Base-by-base conservation (phyloP, 2,329 filamentous ascomycete species). In the Epichloe gansuensis region DNA sequence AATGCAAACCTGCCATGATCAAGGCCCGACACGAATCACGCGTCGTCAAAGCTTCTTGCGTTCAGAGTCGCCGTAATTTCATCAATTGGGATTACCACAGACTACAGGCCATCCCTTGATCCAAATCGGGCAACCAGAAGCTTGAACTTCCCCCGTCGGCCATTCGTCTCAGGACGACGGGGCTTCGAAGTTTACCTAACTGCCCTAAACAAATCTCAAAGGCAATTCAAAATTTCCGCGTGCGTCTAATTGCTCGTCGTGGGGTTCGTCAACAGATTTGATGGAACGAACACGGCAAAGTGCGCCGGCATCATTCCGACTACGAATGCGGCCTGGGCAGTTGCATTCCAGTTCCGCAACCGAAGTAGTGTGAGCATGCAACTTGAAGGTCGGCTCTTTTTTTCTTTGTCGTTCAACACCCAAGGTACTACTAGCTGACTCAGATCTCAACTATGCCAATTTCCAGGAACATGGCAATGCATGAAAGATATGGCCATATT, bases 291-390 rank as follows among this genome's bases (percentile, higher is more conserved):
- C 25, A 21, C 47, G 36, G 47, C 21, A 15, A 40, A 41, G 38
- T 6, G 38, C 36, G 25, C 38, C 23, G n/a, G n/a, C 38, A 31
- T n/a, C 47, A 49, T 41, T 49, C 36, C 47, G 15, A n/a, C 23
- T 27, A 9, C 36, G 35, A 25, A 49, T 36, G 36, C 47, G 36
- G 12, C 13, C 21, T 13, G 23, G 27, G 13, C 13, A n/a, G 17
- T 40, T 36, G 36, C 47, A 49, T 49, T 49, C 47, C 47, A 49
- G 47, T 41, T 23, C 15, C n/a, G n/a, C 43, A 15, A 17, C 43
- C 23, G 13, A 34, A n/a, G 31, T 31, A 11, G 3, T 31, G 31
- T 31, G 31, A 31, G 9, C 9, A 11, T 11, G 31, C 31, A 31
- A 44, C 15, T 9, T 44, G 9, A 25, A 45, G 27, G 3, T 35